phyloP scores from a whole-genome alignment of 1,284 basidiomycete species.

The Microbotryum violaceum region DNA sequence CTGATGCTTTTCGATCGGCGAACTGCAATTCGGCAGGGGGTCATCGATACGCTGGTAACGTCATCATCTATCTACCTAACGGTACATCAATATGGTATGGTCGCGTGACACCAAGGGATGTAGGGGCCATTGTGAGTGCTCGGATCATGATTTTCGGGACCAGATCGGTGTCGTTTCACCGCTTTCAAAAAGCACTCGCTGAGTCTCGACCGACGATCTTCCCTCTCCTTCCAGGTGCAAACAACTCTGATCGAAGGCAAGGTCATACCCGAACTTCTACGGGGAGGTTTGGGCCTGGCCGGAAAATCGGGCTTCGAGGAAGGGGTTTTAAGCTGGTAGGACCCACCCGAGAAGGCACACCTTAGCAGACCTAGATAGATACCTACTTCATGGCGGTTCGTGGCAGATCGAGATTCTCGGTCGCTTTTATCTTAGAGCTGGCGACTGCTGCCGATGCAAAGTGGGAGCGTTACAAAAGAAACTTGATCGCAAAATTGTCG shows the following conservation, averaged over 20 bases:
- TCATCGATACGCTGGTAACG: slow-evolving; percentile 84
- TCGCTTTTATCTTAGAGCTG: too few relatives aligned
- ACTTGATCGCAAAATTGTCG: too few relatives aligned
- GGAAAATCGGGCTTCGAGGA: slow-evolving; percentile 17
- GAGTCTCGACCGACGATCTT: background rate
- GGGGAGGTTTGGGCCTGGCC: slow-evolving; percentile 52
- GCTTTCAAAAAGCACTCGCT: background rate
- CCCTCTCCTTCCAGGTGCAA: slow-evolving; percentile 38
- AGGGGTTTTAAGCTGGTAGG: slow-evolving; percentile 23
- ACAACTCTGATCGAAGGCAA: slow-evolving; percentile 77
- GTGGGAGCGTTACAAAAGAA: too few relatives aligned
- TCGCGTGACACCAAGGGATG: slow-evolving; percentile 80
- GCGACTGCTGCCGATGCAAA: too few relatives aligned
- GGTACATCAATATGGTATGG: slow-evolving; percentile 85
- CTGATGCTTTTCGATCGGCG: background rate
- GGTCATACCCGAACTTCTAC: slow-evolving; percentile 69
- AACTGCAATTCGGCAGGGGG: slow-evolving; percentile 50
- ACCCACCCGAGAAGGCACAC: too few relatives aligned
- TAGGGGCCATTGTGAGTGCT: slow-evolving; percentile 62
- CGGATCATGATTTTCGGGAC: background rate
- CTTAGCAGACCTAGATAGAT: too few relatives aligned
- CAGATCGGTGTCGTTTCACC: background rate
- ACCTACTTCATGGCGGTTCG: too few relatives aligned
- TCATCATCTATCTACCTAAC: slow-evolving; percentile 77
- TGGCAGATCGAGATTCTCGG: too few relatives aligned